Conservation (phyloP, 2,329 filamentous ascomycete genomes). For the Microsporum canis region DNA sequence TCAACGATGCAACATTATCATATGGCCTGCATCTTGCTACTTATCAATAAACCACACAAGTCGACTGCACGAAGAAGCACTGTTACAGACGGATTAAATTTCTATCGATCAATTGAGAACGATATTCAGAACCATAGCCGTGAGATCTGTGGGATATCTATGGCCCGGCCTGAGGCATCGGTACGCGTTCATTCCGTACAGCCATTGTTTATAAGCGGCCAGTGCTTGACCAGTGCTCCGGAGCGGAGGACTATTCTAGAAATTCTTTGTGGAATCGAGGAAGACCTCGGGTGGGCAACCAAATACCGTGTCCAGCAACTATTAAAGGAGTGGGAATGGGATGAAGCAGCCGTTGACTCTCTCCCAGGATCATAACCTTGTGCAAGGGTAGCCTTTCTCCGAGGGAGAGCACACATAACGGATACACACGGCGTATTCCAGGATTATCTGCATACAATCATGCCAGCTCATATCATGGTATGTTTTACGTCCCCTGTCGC, state of each 20-base stretch:
- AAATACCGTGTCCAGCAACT: constrained; percentile 49
- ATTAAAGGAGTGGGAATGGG: constrained; percentile 29
- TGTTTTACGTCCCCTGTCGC: not conserved
- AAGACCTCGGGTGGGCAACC: constrained; percentile 54
- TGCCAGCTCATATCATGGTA: not conserved
- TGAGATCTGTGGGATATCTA: constrained; percentile 51
- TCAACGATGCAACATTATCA: constrained; percentile 45
- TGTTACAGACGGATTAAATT: constrained; percentile 44
- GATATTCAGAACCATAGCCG: constrained; percentile 48
- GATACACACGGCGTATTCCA: not conserved
- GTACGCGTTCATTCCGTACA: constrained; percentile 51
- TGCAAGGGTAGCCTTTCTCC: not conserved
- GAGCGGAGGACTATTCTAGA: constrained; percentile 47
- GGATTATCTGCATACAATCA: not conserved
- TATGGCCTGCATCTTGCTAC: constrained; percentile 33
- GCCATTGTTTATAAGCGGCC: constrained; percentile 51
- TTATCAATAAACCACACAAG: constrained; percentile 34
- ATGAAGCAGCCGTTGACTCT: constrained; percentile 7
- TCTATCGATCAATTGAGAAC: constrained; percentile 47
- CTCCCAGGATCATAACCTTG: not conserved
- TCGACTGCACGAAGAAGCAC: constrained; percentile 40
- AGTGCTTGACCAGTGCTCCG: constrained; percentile 44
- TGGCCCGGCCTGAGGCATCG: constrained; percentile 46
- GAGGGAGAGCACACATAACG: not conserved
- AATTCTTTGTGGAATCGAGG: constrained; percentile 48